Conservation (phyloP, 495 filamentous ascomycete species). For the Tuber brumale region DNA sequence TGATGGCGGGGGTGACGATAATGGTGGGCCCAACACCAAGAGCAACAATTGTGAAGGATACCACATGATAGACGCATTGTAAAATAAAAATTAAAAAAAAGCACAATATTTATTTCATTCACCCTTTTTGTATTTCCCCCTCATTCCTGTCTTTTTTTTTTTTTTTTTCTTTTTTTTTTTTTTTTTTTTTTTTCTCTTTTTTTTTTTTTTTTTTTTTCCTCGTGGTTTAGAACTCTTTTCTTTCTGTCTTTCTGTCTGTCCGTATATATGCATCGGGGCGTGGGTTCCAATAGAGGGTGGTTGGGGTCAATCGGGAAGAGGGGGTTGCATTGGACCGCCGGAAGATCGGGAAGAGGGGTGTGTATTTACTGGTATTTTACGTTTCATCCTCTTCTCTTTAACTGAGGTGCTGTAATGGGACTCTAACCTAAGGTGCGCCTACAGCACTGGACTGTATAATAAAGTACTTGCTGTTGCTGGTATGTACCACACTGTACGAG, state of each 20-base stretch:
- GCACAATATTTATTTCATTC: background rate
- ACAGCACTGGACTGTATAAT: background rate
- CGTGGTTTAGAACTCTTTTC: background rate
- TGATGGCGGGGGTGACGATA: background rate
- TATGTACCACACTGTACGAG: background rate
- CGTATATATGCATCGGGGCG: background rate
- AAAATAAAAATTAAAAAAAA: background rate
- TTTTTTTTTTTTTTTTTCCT: background rate
- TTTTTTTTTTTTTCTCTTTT: background rate
- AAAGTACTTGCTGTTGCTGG: background rate
- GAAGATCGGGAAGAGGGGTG: background rate
- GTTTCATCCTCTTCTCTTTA: background rate
- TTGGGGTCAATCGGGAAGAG: background rate
- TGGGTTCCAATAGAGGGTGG: background rate
- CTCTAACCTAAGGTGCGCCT: background rate
- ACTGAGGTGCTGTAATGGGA: background rate
- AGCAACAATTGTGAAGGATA: background rate
- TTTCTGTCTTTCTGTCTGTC: background rate
- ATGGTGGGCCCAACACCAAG: background rate
- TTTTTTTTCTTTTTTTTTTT: background rate
- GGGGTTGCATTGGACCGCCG: background rate
- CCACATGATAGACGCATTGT: background rate
- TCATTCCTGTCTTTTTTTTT: background rate
- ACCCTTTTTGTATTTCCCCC: background rate
- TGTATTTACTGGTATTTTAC: background rate